Conservation (phyloP, 1,284 basidiomycete species). For the Papiliotrema fonsecae region DNA sequence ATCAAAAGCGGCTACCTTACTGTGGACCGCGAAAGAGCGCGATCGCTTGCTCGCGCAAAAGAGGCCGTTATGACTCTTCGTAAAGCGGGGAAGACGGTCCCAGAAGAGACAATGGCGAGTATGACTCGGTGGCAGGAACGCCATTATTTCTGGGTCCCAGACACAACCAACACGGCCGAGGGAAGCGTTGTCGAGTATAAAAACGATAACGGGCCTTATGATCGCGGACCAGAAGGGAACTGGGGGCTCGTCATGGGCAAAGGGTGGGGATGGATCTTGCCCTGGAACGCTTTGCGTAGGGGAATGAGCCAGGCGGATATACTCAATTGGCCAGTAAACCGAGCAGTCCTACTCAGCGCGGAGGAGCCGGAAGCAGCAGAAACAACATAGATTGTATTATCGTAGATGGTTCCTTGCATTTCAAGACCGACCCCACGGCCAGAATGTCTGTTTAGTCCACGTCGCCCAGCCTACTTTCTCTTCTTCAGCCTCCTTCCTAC, state of each 20-base stretch:
- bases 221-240: slow-evolving; percentile 24
- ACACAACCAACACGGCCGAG: background rate
- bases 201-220: slow-evolving; percentile 18
- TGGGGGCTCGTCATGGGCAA: slow-evolving; percentile 24
- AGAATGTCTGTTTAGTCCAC: background rate
- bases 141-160: slow-evolving; percentile 31
- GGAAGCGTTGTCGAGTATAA: background rate
- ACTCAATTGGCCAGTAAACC: slow-evolving; percentile 25
- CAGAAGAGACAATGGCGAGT: slow-evolving; percentile 7
- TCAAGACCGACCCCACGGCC: background rate
- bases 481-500: background rate
- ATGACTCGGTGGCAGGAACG: slow-evolving; percentile 15
- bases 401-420: background rate
- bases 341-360: background rate
- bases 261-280: slow-evolving; percentile 25
- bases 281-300: slow-evolving; percentile 23
- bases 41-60: slow-evolving; percentile 15
- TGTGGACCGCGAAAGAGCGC: slow-evolving; percentile 28
- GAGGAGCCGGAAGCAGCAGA: background rate
- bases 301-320: slow-evolving; percentile 17
- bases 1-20: slow-evolving; percentile 23
- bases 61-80: slow-evolving; percentile 7
- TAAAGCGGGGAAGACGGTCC: slow-evolving; percentile 6
- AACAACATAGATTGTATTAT: background rate
- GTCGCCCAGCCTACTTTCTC: background rate